Evolutionary conservation across 169 alveolate genomes (phyloP), one percentile per base, ranked within the genome.

Genomic region (Condylostoma magnum): DNA sequence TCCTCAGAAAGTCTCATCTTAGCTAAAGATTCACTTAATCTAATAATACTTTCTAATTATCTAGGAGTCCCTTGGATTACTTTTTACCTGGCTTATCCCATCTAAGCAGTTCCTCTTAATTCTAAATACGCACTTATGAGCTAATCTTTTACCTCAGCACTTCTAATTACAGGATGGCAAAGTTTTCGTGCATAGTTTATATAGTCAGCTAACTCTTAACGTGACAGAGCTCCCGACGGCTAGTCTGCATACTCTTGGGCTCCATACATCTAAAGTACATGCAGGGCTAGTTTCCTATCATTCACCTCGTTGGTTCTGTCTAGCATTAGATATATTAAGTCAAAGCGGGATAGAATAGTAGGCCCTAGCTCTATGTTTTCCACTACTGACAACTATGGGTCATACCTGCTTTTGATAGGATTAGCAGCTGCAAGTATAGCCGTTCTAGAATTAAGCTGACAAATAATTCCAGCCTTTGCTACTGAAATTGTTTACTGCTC

Each of bases 401-500:
- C 98, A 79, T 98, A 98, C 46, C 82, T 67, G 56, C 96, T 89
- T 51, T 96, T 92, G 25, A 95, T 94, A 6, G 99, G 99, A 55
- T 98, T 98, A 0, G 99, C 99, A 30, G 99, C 97, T 37, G 99
- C 99, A 55, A 97, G 83, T 50, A 98, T 92, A 20, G 99, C 99
- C 30, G 99, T 97, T 56, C 99, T 86, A 0, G 99, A 99, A 74
- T 86, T 90, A 46, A 94, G 77, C 31, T 93, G 83, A 67, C 95
- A 86, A 58, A 87, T 91, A 36, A 96, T 96, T 38, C 99, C 99
- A 20, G 99, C 99, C 86, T 97, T 97, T 57, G 99, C 99, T 34
- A 98, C 91, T 27, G 99, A 95, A 27, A 98, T 98, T 1, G 99
- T 97, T 89, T 98, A 98, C 83, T 97, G 99, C 85, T 98, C 99